phyloP scores from a whole-genome alignment of 768 basidiomycete species.

The Psilocybe azurescens region DNA sequence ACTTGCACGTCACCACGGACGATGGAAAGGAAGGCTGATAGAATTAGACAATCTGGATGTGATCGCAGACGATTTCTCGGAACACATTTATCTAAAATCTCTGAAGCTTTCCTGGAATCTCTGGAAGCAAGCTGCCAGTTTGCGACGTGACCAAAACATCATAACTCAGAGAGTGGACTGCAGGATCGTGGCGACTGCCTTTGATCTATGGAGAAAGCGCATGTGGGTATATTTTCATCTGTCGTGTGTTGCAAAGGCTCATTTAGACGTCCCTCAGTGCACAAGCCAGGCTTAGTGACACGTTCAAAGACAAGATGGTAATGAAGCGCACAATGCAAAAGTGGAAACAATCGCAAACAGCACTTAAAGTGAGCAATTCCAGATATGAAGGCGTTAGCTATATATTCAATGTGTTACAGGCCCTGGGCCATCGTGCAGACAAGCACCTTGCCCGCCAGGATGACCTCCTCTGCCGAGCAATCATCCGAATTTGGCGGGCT shows the following conservation, averaged over 20 bases:
- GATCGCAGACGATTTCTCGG: slow-evolving; percentile 54
- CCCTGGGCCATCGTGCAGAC: slow-evolving; percentile 56
- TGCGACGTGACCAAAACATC: slow-evolving; percentile 49
- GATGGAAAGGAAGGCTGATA: slow-evolving; percentile 57
- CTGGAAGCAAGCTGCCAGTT: slow-evolving; percentile 56
- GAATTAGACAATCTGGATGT: slow-evolving; percentile 49
- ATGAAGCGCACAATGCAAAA: slow-evolving; percentile 50
- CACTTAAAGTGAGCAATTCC: slow-evolving; percentile 45
- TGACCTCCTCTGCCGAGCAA: slow-evolving; percentile 28
- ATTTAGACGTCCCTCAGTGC: background rate
- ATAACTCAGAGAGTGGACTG: slow-evolving; percentile 49
- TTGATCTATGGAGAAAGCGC: slow-evolving; percentile 63
- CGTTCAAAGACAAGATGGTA: slow-evolving; percentile 26
- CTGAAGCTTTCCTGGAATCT: slow-evolving; percentile 53
- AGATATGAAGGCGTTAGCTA: background rate
- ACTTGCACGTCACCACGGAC: slow-evolving; percentile 45
- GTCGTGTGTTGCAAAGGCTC: slow-evolving; percentile 4
- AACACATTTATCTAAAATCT: slow-evolving; percentile 39
- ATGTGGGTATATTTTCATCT: slow-evolving; percentile 44
- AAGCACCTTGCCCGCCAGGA: slow-evolving; percentile 38
- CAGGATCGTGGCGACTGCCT: slow-evolving; percentile 51
- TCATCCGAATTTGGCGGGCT: slow-evolving; percentile 34
- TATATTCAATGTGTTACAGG: slow-evolving; percentile 38
- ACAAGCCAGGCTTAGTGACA: slow-evolving; percentile 14
- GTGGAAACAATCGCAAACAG: slow-evolving; percentile 61